A percentile compares a stretch with the other conserved stretches of the same genome.
These are phyloP conservation scores for Zychaea mexicana DNA, from an alignment of 371 early-diverging fungal species.

Conservation along the genomic window DNA sequence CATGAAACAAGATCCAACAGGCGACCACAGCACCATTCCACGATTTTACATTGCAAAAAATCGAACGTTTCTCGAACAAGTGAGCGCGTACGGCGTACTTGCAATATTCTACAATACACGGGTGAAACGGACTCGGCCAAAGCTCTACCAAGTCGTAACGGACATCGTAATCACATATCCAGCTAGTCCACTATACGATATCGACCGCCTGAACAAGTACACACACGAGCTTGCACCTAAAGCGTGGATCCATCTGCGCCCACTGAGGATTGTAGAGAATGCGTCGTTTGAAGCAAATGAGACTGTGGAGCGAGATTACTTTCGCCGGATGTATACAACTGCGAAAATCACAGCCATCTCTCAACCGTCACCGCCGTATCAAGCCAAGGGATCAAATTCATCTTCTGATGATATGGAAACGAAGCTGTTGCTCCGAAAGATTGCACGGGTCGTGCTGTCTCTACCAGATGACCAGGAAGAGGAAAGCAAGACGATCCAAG, in stretches of 20 bases:
- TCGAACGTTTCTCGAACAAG: constrained; percentile 39
- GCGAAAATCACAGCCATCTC: constrained; percentile 34
- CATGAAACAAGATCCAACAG: constrained; percentile 31
- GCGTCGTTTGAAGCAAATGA: constrained; percentile 41
- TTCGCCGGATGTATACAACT: constrained; percentile 47
- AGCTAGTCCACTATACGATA: constrained; percentile 37
- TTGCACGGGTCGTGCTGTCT: constrained; percentile 33
- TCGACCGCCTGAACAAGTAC: constrained; percentile 40
- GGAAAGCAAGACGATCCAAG: background rate
- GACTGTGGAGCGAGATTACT: constrained; percentile 41
- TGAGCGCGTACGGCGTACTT: constrained; percentile 36
- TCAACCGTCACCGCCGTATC: constrained; percentile 21
- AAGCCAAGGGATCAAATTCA: constrained; percentile 3
- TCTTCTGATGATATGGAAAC: constrained; percentile 12
- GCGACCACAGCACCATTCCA: constrained; percentile 28
- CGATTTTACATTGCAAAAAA: constrained; percentile 53
- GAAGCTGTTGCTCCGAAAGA: constrained; percentile 20
- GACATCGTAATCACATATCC: constrained; percentile 47
- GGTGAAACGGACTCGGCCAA: constrained; percentile 24
- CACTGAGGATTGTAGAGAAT: constrained; percentile 34
- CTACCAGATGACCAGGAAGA: constrained; percentile 10
- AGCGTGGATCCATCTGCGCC: constrained; percentile 43
- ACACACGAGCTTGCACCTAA: constrained; percentile 46
- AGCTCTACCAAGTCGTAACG: constrained; percentile 32
- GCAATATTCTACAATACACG: constrained; percentile 43